Conservation (phyloP, 495 filamentous ascomycete species). For the Talaromyces thailandensis region DNA sequence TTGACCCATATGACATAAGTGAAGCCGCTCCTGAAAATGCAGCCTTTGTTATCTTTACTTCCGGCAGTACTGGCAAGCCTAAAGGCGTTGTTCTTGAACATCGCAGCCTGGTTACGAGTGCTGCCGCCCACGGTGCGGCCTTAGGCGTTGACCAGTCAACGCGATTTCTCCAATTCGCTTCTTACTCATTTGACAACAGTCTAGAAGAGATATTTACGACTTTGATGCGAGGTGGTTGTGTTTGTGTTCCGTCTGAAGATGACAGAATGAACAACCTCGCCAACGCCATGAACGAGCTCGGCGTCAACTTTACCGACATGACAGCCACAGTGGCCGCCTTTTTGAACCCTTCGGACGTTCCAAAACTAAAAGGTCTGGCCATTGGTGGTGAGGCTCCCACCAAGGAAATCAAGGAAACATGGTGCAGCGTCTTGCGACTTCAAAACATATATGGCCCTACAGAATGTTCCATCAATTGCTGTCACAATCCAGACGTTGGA, state of each 20-base stretch:
- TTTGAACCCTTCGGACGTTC: constrained; percentile 12
- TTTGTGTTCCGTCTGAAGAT: constrained; percentile 32
- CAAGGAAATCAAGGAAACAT: constrained; percentile 8
- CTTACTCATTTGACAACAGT: constrained; percentile 34
- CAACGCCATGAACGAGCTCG: constrained; percentile 23
- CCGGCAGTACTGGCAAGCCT: constrained; percentile 30
- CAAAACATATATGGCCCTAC: constrained; percentile 27
- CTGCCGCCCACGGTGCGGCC: constrained; percentile 31
- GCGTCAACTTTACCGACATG: constrained; percentile 24
- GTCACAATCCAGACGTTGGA: constrained; percentile 10
- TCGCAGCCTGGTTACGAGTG: constrained; percentile 20
- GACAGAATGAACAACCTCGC: constrained; percentile 17
- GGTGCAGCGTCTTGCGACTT: constrained; percentile 13
- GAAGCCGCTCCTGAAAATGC: constrained; percentile 18
- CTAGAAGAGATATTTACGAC: constrained; percentile 31
- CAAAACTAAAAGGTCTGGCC: constrained; percentile 11
- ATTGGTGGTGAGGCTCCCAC: constrained; percentile 13
- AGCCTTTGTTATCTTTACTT: constrained; percentile 49
- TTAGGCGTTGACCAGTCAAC: constrained; percentile 37
- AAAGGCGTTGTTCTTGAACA: constrained; percentile 31
- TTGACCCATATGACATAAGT: constrained; percentile 4
- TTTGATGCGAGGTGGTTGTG: constrained; percentile 31
- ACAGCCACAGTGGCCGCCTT: constrained; percentile 21
- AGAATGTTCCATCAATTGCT: constrained; percentile 26
- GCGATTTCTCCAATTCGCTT: constrained; percentile 50